These are phyloP conservation scores for Cicer judaicum DNA, from an alignment of 306 rosid species.

Conservation along the genomic window DNA sequence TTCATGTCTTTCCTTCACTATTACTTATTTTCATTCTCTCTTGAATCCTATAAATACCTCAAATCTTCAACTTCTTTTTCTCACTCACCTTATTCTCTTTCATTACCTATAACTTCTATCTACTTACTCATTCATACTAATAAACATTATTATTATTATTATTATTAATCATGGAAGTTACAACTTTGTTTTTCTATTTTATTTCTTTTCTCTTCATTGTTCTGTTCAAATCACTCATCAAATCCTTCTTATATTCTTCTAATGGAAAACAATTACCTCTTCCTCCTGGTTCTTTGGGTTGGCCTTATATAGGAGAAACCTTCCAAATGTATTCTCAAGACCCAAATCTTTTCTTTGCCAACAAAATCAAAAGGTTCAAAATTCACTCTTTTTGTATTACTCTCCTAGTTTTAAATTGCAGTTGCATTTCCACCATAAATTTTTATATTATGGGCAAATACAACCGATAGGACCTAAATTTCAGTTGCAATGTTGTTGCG, in stretches of 20 bases:
- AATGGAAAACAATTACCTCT: slow-evolving; percentile 54
- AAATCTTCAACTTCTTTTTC: slow-evolving; percentile 1
- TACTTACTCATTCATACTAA: background rate
- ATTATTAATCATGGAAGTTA: slow-evolving; percentile 56
- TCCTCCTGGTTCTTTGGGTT: slow-evolving; percentile 93
- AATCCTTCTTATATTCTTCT: slow-evolving; percentile 47
- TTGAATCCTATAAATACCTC: slow-evolving; percentile 50
- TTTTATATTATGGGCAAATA: too few species aligned
- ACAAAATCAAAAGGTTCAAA: slow-evolving; percentile 66
- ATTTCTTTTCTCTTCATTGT: slow-evolving; percentile 45
- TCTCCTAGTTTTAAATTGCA: too few species aligned
- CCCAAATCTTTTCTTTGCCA: slow-evolving; percentile 84
- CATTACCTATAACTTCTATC: background rate
- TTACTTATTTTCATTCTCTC: background rate
- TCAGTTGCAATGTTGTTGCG: too few species aligned
- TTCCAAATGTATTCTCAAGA: slow-evolving; percentile 94
- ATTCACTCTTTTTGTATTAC: background rate
- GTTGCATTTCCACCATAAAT: too few species aligned
- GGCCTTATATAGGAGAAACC: slow-evolving; percentile 95
- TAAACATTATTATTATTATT: background rate
- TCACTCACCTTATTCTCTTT: slow-evolving; percentile 25
- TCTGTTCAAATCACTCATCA: slow-evolving; percentile 46
- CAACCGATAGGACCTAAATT: too few species aligned
- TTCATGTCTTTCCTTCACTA: background rate
- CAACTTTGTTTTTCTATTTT: slow-evolving; percentile 17